Evolutionary conservation across 2,329 filamentous ascomycete genomes (phyloP).

Genomic region (Leptographium procerum): DNA sequence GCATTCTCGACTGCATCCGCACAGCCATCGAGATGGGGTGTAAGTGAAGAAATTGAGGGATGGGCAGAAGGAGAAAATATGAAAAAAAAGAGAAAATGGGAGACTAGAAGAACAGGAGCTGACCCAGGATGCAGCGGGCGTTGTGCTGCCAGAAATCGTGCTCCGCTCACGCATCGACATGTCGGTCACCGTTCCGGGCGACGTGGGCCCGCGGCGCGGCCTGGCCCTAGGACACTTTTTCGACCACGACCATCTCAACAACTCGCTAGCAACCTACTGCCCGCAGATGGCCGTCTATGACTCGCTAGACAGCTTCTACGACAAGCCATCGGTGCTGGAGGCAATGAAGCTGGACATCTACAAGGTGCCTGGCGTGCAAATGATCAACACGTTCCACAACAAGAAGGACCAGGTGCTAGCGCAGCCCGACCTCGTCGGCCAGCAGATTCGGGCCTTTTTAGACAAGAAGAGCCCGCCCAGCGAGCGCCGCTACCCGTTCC

Average conservation of each 20-base stretch:
- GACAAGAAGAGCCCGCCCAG: slow-evolving; percentile 16
- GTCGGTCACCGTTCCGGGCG: slow-evolving; percentile 13
- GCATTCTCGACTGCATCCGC: slow-evolving; percentile 32
- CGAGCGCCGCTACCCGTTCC: slow-evolving; percentile 20
- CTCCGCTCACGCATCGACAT: slow-evolving; percentile 21
- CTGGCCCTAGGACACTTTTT: slow-evolving; percentile 23
- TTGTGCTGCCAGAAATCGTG: slow-evolving; percentile 26
- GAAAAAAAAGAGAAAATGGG: not conserved
- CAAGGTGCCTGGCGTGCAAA: slow-evolving; percentile 11
- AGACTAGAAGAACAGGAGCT: not conserved
- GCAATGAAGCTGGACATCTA: slow-evolving; percentile 16
- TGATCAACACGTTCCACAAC: not conserved
- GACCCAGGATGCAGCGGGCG: slow-evolving; percentile 16
- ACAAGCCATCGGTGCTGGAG: slow-evolving; percentile 19
- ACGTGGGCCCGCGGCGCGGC: slow-evolving; percentile 17
- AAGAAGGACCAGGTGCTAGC: slow-evolving; percentile 17
- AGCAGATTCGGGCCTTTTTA: slow-evolving; percentile 17
- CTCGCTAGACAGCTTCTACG: slow-evolving; percentile 23
- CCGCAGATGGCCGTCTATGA: slow-evolving; percentile 25
- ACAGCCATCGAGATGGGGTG: slow-evolving; percentile 36
- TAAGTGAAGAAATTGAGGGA: slow-evolving; percentile 16
- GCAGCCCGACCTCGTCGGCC: slow-evolving; percentile 11
- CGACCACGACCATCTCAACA: slow-evolving; percentile 20
- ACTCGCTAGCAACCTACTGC: slow-evolving; percentile 19
- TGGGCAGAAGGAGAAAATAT: too few relatives aligned